Percentiles rank a stretch among this genome's conserved stretches.
Conservation (phyloP, 106 monocot species). For the Narthecium ossifragum region DNA sequence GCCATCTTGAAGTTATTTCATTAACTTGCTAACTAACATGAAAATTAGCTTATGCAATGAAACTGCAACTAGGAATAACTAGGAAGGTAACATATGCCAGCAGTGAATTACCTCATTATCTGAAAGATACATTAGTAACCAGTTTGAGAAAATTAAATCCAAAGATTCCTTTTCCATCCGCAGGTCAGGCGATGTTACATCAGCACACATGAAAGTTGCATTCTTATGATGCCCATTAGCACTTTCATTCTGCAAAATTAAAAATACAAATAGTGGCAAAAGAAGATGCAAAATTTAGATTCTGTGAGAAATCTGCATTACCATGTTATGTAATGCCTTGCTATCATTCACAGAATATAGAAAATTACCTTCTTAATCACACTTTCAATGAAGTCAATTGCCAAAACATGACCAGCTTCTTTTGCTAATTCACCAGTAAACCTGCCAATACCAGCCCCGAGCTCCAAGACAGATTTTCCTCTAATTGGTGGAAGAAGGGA, state of each 20-base stretch:
- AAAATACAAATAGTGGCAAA: not conserved
- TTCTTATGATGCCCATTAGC: slow-evolving; percentile 83
- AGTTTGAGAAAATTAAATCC: slow-evolving; percentile 97
- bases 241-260: slow-evolving; percentile 69
- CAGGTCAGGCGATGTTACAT: slow-evolving; percentile 83
- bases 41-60: not conserved
- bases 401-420: slow-evolving; percentile 77
- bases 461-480: slow-evolving; percentile 80
- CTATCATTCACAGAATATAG: not conserved
- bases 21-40: not conserved
- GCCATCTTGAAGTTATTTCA: too few species aligned
- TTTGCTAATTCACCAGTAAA: slow-evolving; percentile 96
- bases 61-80: slow-evolving; percentile 1
- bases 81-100: not conserved
- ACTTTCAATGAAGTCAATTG: slow-evolving; percentile 91
- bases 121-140: slow-evolving; percentile 98
- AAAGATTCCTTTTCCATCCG: slow-evolving; percentile 63
- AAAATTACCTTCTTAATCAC: slow-evolving; percentile 79
- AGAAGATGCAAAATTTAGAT: too few species aligned
- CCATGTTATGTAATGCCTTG: too few species aligned
- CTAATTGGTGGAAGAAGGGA: slow-evolving; percentile 82
- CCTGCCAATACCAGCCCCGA: slow-evolving; percentile 97
- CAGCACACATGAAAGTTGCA: slow-evolving; percentile 78
- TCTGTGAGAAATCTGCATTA: too few species aligned
- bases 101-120: slow-evolving; percentile 71